phyloP scores from a whole-genome alignment of 2,329 filamentous ascomycete genomes.

The Ceratocystis huliohia region DNA sequence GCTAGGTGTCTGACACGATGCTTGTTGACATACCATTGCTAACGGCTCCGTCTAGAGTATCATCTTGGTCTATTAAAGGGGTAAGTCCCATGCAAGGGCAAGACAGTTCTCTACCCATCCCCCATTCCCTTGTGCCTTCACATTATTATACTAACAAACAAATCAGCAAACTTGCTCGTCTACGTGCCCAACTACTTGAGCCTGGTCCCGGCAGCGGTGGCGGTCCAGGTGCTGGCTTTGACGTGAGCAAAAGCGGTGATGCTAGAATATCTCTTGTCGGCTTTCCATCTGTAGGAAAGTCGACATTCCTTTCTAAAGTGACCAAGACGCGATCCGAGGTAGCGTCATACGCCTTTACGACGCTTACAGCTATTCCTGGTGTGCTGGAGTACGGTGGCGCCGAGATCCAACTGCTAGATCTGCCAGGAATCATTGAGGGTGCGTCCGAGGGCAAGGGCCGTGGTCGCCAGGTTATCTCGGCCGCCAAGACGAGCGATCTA shows the following conservation, averaged over 20 bases:
- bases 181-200: constrained; percentile 87
- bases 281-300: constrained; percentile 98
- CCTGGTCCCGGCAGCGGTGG: constrained; percentile 67
- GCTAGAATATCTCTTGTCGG: constrained; percentile 93
- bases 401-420: constrained; percentile 93
- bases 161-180: constrained; percentile 78
- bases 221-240: constrained; percentile 72
- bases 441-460: constrained; percentile 90
- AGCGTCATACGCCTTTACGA: constrained; percentile 94
- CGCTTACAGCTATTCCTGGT: constrained; percentile 89
- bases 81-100: constrained; percentile 36
- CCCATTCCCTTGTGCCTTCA: not conserved
- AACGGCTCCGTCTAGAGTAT: constrained; percentile 55
- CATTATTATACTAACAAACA: not conserved
- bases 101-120: not conserved
- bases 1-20: not conserved
- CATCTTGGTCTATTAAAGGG: constrained; percentile 96
- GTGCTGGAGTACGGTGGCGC: constrained; percentile 96
- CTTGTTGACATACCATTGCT: not conserved
- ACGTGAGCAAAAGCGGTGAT: constrained; percentile 92
- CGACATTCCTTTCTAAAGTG: constrained; percentile 96
- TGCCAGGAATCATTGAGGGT: constrained; percentile 96
- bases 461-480: constrained; percentile 91
- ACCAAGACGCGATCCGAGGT: constrained; percentile 96
- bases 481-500: constrained; percentile 94